Base-by-base conservation (phyloP, 1,284 basidiomycete genomes). In the Hypsizygus ulmarius region DNA sequence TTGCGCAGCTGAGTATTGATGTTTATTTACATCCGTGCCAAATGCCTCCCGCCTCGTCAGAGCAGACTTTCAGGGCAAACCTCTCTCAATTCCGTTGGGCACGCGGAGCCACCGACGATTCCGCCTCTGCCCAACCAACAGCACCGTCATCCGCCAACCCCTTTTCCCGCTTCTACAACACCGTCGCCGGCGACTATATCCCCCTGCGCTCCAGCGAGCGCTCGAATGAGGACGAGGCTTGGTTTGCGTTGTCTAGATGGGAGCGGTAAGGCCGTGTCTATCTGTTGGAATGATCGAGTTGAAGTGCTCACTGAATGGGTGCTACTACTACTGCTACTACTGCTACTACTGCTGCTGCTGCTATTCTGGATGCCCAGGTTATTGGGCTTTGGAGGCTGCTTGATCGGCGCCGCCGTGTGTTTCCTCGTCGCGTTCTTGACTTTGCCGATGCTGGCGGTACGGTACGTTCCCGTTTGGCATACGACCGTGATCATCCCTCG, bases 371-470 rank as follows among this genome's bases (percentile, higher is more conserved):
- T n/a, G n/a, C n/a, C n/a, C 14, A 93, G 91, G 58, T 76, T 99
- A 58, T 72, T 98, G 6, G 96, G 93, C n/a, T 99, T 99, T 66
- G 81, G 92, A 44, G 89, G 83, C 19, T 98, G 95, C 64, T 72
- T 96, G 39, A 71, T 90, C 14, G 96, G 96, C 8, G 94, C 94
- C 4, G 85, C 84, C 33, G 89, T 95, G 1, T 99, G 96, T 72
- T 99, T 99, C 77, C 85, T 93, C 53, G 88, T 99, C 44, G 85
- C 93, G 11, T 99, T 99, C 73, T 65, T 98, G 52, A 94, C 92
- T 11, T 73, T 97, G 16, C 93, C 95, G 3, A 67, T 94, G 85
- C 5, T 56, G 95, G 44, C 65, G 64, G 68, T 74, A 47, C 49
- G 71, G 54, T 44, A 14, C 18, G 34, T 39, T 51, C 7, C n/a